Conservation (phyloP, 176 grass and related monocot genomes). For the Avena atlantica region DNA sequence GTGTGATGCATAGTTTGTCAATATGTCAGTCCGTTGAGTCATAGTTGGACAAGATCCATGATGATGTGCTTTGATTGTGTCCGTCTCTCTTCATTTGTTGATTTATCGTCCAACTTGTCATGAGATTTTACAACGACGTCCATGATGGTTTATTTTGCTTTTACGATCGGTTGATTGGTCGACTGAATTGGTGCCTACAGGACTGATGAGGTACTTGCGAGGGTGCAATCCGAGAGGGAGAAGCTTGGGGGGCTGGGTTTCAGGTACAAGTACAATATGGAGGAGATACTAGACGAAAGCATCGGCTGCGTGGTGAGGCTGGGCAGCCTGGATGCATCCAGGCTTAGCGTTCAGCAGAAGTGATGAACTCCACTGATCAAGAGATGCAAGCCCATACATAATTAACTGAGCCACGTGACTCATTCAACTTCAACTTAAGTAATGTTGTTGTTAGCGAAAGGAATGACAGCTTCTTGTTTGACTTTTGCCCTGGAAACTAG, state of each 20-base stretch:
- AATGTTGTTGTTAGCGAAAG: too few relatives aligned
- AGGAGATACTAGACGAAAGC: conserved; percentile 50
- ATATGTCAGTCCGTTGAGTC: too few relatives aligned
- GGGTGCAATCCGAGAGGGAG: conserved; percentile 36
- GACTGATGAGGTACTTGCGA: conserved; percentile 29
- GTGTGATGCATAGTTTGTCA: not conserved
- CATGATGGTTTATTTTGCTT: not conserved
- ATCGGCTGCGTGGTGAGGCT: conserved; percentile 48
- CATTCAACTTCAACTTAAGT: not conserved
- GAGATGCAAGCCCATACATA: too few relatives aligned
- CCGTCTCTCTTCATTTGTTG: not conserved
- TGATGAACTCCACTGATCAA: not conserved
- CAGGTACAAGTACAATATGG: conserved; percentile 55
- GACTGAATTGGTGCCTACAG: not conserved
- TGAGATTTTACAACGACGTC: not conserved
- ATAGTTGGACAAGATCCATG: too few relatives aligned
- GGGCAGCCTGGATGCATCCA: conserved; percentile 6
- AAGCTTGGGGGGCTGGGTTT: conserved; percentile 64
- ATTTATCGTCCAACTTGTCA: too few relatives aligned
- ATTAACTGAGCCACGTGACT: not conserved
- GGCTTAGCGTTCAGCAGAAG: not conserved
- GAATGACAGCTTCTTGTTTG: too few relatives aligned
- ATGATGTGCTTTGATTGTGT: too few relatives aligned
- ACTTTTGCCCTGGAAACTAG: too few relatives aligned
- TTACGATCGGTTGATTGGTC: not conserved